phyloP scores from a whole-genome alignment of 1,284 basidiomycete genomes.

The Microbotryum lychnidis-dioicae region DNA sequence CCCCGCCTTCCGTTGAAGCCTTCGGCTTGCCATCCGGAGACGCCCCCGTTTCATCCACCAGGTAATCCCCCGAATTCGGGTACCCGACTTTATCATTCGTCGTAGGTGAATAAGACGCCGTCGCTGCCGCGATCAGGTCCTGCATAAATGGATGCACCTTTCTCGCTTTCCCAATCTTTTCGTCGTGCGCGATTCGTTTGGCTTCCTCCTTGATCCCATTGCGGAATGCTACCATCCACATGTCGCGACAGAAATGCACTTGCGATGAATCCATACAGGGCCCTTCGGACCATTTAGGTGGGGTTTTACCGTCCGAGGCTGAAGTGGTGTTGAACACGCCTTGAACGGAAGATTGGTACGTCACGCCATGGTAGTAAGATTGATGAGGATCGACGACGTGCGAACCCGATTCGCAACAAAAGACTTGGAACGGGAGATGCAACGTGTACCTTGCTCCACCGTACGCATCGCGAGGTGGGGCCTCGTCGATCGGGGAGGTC shows the following conservation, averaged over 20 bases:
- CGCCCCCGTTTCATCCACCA: conserved; percentile 31
- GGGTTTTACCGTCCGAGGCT: conserved; percentile 47
- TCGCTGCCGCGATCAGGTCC: conserved; percentile 38
- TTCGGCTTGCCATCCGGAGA: conserved; percentile 23
- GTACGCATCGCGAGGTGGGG: conserved; percentile 72
- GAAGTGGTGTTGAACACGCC: conserved; percentile 55
- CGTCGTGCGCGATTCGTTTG: conserved; percentile 23
- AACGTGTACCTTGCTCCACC: conserved; percentile 74
- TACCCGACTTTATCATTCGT: conserved; percentile 16
- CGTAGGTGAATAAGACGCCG: conserved; percentile 29
- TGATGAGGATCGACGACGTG: conserved; percentile 88
- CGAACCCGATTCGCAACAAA: conserved; percentile 92
- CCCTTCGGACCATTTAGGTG: conserved; percentile 52
- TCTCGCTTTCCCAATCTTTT: conserved; percentile 22
- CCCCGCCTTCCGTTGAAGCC: background rate
- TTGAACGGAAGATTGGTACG: conserved; percentile 61
- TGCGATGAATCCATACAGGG: conserved; percentile 86
- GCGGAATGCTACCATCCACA: conserved; percentile 75
- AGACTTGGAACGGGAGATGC: conserved; percentile 90
- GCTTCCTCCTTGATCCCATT: conserved; percentile 51
- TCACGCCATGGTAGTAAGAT: conserved; percentile 79
- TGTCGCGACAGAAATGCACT: conserved; percentile 89
- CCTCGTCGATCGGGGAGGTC: conserved; percentile 76
- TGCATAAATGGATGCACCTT: conserved; percentile 37
- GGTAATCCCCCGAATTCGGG: conserved; percentile 32